Evolutionary conservation across 352 stramenopile genomes (phyloP), one percentile per base, ranked within the genome.

Genomic region (Phytophthora pseudosyringae): DNA sequence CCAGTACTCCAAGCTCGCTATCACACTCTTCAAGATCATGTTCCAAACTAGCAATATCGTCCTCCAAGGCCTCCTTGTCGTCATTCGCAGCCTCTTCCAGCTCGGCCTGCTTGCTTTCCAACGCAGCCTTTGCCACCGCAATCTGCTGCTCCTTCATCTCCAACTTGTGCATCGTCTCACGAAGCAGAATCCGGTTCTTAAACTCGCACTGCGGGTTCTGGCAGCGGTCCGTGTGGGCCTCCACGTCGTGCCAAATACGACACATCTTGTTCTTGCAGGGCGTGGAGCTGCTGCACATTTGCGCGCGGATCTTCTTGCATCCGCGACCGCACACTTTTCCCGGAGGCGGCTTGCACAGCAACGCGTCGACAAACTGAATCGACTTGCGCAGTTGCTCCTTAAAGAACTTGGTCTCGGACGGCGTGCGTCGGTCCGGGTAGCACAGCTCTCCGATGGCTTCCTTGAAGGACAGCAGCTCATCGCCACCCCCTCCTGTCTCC

Each of bases 231-330:
- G 76, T 90, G 54, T 91, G 80, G 3, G 82, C 80, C 47, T 91
- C 80, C 8, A 91, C 82, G 36, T 91, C 80, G 53, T 90, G 80
- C 82, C 82, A 91, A 21, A 89, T 73, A 18, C 82, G 80, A n/a
- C 82, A 90, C 56, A 84, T 80, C 46, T 79, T 80, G 75, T 88
- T 84, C 16, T 80, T 68, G 39, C 82, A 91, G 16, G 80, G 80
- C 29, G 72, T 59, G 32, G 78, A 71, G 41, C 65, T 73, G 48
- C 83, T 88, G 48, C 80, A 91, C 80, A 90, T 91, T 21, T 80
- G 74, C 9, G 59, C 61, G 11, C 82, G 80, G 33, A 87, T 83
- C 55, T 83, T 82, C 41, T 71, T 75, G 46, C 80, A 91, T 28
- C 71, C 69, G 44, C 72, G 74, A 3, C 43, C 32, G 38, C 82